Evolutionary conservation across 352 stramenopile species (phyloP).

Genomic region (Plasmopara viticola): DNA sequence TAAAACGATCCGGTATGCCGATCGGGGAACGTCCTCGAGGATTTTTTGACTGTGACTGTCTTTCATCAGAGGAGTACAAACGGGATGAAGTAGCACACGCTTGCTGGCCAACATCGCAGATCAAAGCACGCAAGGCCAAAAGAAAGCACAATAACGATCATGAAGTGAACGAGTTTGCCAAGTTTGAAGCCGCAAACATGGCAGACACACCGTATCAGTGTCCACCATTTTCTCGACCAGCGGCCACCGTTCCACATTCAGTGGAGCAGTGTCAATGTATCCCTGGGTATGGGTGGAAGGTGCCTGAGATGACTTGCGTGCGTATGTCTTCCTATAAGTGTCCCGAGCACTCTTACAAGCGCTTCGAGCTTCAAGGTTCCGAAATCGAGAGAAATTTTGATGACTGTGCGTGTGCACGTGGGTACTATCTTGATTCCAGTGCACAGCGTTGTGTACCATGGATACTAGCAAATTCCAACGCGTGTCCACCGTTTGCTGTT

Average conservation of each 20-base stretch:
- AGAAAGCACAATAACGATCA: constrained; percentile 9
- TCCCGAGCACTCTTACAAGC: constrained; percentile 47
- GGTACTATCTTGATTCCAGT: constrained; percentile 59
- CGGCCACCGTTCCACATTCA: constrained; percentile 52
- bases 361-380: constrained; percentile 6
- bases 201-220: constrained; percentile 35
- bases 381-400: constrained; percentile 42
- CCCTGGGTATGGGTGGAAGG: constrained; percentile 66
- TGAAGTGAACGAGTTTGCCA: constrained; percentile 13
- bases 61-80: constrained; percentile 31
- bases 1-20: constrained; percentile 32
- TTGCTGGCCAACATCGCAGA: constrained; percentile 29
- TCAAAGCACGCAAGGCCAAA: constrained; percentile 19
- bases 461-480: constrained; percentile 60
- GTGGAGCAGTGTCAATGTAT: constrained; percentile 73
- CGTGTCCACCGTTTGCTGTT: constrained; percentile 50
- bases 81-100: constrained; percentile 56
- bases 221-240: constrained; percentile 47
- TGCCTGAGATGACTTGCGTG: constrained; percentile 60
- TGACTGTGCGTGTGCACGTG: constrained; percentile 65
- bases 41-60: constrained; percentile 75
- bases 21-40: constrained; percentile 38
- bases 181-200: constrained; percentile 20
- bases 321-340: constrained; percentile 54
- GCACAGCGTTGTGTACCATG: constrained; percentile 50